These are phyloP conservation scores for Lentinula aciculospora DNA, from an alignment of 768 basidiomycete species.

Conservation along the genomic window DNA sequence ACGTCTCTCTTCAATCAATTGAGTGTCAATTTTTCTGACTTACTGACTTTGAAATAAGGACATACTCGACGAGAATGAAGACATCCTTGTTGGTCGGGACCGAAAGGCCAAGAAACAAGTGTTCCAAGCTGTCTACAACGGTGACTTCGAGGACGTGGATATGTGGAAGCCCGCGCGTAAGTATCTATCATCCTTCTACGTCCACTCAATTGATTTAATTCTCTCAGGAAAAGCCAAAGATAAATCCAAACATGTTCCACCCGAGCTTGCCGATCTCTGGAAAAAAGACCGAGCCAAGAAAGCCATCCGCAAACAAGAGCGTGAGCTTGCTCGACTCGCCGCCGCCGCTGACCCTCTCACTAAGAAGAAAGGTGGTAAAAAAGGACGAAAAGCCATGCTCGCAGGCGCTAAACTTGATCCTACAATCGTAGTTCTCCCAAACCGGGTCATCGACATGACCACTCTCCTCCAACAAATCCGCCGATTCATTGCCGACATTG, in stretches of 20 bases:
- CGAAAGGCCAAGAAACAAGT: constrained; percentile 48
- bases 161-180: constrained; percentile 45
- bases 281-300: constrained; percentile 79
- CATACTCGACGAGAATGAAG: constrained; percentile 54
- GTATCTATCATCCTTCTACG: constrained; percentile 17
- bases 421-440: constrained; percentile 34
- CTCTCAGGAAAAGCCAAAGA: constrained; percentile 42
- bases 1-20: constrained; percentile 9
- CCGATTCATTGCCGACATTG: constrained; percentile 56
- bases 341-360: constrained; percentile 59
- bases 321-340: constrained; percentile 50
- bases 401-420: constrained; percentile 48
- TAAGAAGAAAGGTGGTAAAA: constrained; percentile 60
- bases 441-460: constrained; percentile 55
- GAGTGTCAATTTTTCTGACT: neutral
- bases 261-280: constrained; percentile 66
- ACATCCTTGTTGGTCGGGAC: constrained; percentile 36
- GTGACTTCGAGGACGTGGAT: constrained; percentile 39
- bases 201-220: neutral
- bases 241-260: constrained; percentile 45
- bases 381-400: constrained; percentile 62
- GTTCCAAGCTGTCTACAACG: constrained; percentile 58
- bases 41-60: constrained; percentile 31
- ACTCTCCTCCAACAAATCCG: constrained; percentile 70
- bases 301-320: constrained; percentile 63